Evolutionary conservation across 1,284 basidiomycete species (phyloP).

Genomic region (Testicularia cyperi): DNA sequence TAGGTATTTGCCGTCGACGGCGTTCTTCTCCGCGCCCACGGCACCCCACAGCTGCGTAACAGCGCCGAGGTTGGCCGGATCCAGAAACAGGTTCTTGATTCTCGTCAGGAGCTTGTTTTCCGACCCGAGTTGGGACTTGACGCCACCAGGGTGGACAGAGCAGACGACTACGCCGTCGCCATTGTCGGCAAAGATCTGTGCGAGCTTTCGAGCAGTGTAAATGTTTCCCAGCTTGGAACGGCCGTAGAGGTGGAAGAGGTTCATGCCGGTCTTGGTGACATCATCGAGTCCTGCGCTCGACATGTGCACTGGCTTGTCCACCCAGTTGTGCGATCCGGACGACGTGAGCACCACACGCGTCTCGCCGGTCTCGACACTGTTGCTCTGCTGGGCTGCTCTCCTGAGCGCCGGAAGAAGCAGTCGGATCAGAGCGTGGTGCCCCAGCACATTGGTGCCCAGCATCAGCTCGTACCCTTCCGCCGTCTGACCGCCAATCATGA

Average conservation of each 20-base stretch:
- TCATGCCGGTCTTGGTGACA: slow-evolving; percentile 1
- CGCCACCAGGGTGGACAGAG: slow-evolving; percentile 37
- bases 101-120: slow-evolving; percentile 4
- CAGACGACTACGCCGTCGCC: slow-evolving; percentile 23
- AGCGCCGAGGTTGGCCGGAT: slow-evolving; percentile 22
- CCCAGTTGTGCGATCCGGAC: slow-evolving; percentile 28
- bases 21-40: slow-evolving; percentile 2
- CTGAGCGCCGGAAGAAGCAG: slow-evolving; percentile 30
- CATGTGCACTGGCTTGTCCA: slow-evolving; percentile 10
- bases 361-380: slow-evolving; percentile 3
- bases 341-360: slow-evolving; percentile 37
- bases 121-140: slow-evolving; percentile 15
- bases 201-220: slow-evolving; percentile 18
- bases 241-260: slow-evolving; percentile 33
- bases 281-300: slow-evolving; percentile 2
- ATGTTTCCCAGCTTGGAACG: slow-evolving; percentile 36
- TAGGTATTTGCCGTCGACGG: slow-evolving; percentile 31
- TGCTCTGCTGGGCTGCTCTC: neutral
- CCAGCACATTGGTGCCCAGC: slow-evolving; percentile 42
- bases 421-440: slow-evolving; percentile 39
- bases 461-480: slow-evolving; percentile 46
- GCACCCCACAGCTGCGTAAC: slow-evolving; percentile 42
- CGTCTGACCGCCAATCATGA: slow-evolving; percentile 22
- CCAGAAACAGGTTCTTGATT: slow-evolving; percentile 22
- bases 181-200: slow-evolving; percentile 6